Percentiles rank a stretch among this genome's conserved stretches.
Evolutionary conservation across 441 rosid genomes (phyloP).

Genomic region (Geranium incanum): DNA sequence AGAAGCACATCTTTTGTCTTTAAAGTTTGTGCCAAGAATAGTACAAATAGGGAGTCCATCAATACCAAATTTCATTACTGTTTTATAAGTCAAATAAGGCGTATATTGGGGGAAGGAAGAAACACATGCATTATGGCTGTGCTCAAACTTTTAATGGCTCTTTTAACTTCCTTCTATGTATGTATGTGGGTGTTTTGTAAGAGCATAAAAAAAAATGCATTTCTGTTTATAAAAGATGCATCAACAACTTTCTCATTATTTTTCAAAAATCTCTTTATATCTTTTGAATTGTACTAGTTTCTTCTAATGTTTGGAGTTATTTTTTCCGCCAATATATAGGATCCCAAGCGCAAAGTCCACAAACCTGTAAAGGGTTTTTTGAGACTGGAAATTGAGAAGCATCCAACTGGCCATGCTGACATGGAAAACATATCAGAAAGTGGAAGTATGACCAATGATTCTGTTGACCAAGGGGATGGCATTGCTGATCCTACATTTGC

Average conservation of each 20-base stretch:
- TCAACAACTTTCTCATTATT: neutral
- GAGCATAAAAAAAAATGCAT: neutral
- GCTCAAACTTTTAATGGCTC: neutral
- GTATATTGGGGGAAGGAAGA: neutral
- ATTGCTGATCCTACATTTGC: slow-evolving; percentile 44
- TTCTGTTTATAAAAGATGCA: neutral
- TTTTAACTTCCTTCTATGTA: neutral
- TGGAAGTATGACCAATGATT: slow-evolving; percentile 84
- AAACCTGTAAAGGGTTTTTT: slow-evolving; percentile 92
- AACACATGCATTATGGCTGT: slow-evolving; percentile 1
- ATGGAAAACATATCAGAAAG: slow-evolving; percentile 77
- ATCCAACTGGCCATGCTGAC: slow-evolving; percentile 60
- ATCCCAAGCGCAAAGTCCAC: slow-evolving; percentile 90
- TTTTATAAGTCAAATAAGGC: neutral
- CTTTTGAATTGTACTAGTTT: neutral
- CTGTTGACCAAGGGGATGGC: slow-evolving; percentile 61
- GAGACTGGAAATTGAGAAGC: slow-evolving; percentile 92
- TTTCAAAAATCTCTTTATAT: neutral
- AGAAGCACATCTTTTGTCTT: neutral
- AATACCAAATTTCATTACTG: neutral
- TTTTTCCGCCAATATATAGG: slow-evolving; percentile 45
- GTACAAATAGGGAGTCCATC: neutral
- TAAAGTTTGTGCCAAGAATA: neutral
- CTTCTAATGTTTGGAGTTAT: slow-evolving; percentile 3
- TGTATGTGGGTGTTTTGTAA: neutral